Percentiles rank a stretch among this genome's conserved stretches.
Conservation (phyloP, 2,329 filamentous ascomycete species). For the Beauveria medogensis region DNA sequence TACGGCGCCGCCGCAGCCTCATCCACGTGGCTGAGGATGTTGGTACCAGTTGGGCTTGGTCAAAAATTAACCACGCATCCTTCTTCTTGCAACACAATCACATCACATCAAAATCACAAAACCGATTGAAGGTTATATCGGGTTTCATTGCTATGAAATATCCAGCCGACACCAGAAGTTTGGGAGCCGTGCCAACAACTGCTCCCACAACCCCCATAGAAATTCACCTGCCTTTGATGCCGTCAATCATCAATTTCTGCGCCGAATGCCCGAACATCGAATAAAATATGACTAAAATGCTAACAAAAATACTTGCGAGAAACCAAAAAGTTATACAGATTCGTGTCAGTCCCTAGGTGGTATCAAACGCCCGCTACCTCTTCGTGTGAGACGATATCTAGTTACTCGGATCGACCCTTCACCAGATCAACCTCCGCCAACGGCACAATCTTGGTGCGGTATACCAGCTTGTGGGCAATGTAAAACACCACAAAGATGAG, state of each 20-base stretch:
- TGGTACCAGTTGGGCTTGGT: background rate
- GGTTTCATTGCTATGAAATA: constrained; percentile 12
- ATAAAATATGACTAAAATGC: background rate
- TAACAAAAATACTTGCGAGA: background rate
- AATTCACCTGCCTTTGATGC: background rate
- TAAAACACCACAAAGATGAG: constrained; percentile 55
- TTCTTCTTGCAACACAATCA: background rate
- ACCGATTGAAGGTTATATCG: background rate
- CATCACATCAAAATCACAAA: background rate
- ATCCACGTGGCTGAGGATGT: background rate
- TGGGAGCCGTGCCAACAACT: background rate
- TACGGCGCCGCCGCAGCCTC: background rate
- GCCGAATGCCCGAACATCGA: background rate
- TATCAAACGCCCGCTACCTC: background rate
- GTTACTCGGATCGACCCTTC: constrained; percentile 17
- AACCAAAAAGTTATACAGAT: constrained; percentile 4
- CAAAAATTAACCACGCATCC: background rate
- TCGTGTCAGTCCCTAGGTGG: background rate
- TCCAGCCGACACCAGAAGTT: background rate
- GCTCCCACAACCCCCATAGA: background rate
- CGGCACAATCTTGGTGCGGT: constrained; percentile 30
- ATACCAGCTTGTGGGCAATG: constrained; percentile 49
- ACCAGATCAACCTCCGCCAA: constrained; percentile 28
- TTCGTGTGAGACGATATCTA: background rate
- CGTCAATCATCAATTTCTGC: background rate